Base-by-base conservation (phyloP, 2,329 filamentous ascomycete genomes). In the Fusarium piperis region DNA sequence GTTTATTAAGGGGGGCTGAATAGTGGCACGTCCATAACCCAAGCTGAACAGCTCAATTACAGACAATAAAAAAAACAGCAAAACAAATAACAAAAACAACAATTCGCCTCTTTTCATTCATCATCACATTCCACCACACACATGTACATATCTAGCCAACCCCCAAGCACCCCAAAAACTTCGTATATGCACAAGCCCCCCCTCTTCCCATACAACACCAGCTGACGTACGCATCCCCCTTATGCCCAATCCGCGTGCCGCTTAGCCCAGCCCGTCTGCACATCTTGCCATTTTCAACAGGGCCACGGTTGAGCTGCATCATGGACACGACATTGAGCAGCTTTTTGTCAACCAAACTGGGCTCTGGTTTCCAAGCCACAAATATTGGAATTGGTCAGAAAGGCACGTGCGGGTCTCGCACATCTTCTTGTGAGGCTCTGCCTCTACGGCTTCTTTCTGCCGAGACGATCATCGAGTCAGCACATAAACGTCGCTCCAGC, bases 251-350 rank as follows among this genome's bases (percentile, higher is more conserved):
- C 44, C 44, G 23, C 44, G 6, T 48, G 44, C 44, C 41, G 41
- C 20, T 26, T 26, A 20, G 5, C 41, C 23, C 44, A 28, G 44
- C 44, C 44, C 41, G 41, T 32, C 30, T 8, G 3, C 30, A 35
- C 23, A 52, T 52, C 51, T 55, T 13, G 5, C 51, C 51, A 53
- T 36, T n/a, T 52, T 18, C 20, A 20, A 8, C 15, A 16, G 15
- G 51, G 15, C 20, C 18, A 52, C 32, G 20, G 30, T 48, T 28
- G 33, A 16, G 26, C 57, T 18, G 57, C 57, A 59, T 59, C 57
- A 59, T 59, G 20, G 20, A 46, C 57, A 59, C 57, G 57, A 48
- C 57, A 59, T 59, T 59, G 18, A 59, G 30, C 62, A 55, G 44
- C 18, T 23, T 23, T 35, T 36, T 55, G 48, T 20, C 32, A 23